Evolutionary conservation across 1,284 basidiomycete genomes (phyloP).

Genomic region (Moesziomyces aphidis): DNA sequence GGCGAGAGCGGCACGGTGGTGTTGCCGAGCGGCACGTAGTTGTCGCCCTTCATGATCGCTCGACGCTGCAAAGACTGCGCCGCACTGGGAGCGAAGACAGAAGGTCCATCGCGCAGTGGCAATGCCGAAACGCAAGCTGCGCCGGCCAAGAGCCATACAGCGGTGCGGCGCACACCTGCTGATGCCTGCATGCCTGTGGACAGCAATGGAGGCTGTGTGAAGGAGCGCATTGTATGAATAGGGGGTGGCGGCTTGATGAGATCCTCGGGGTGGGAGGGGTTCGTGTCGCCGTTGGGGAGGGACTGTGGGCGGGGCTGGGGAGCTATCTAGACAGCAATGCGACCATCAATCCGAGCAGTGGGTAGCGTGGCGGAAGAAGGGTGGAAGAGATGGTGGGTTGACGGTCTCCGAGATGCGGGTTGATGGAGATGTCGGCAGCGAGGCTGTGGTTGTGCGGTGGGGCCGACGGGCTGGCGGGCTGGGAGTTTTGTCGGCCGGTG

Average conservation of each 20-base stretch:
- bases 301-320: too few relatives aligned
- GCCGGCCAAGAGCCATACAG: constrained; percentile 14
- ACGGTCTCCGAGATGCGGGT: background rate
- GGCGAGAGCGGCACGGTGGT: constrained; percentile 42
- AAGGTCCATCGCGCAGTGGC: constrained; percentile 22
- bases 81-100: constrained; percentile 25
- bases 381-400: background rate
- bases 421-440: background rate
- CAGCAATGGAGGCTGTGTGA: background rate
- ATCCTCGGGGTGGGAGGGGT: background rate
- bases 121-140: constrained; percentile 22
- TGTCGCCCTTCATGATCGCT: constrained; percentile 53
- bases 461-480: too few relatives aligned
- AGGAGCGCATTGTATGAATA: background rate
- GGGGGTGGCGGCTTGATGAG: background rate
- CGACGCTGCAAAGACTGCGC: constrained; percentile 26
- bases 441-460: too few relatives aligned
- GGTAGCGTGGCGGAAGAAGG: background rate
- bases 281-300: background rate
- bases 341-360: background rate
- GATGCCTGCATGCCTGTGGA: background rate
- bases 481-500: background rate
- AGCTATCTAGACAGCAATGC: background rate
- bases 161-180: constrained; percentile 7
- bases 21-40: constrained; percentile 39